Evolutionary conservation across 2,329 filamentous ascomycete species (phyloP).

Genomic region (Penicillium brasilianum): DNA sequence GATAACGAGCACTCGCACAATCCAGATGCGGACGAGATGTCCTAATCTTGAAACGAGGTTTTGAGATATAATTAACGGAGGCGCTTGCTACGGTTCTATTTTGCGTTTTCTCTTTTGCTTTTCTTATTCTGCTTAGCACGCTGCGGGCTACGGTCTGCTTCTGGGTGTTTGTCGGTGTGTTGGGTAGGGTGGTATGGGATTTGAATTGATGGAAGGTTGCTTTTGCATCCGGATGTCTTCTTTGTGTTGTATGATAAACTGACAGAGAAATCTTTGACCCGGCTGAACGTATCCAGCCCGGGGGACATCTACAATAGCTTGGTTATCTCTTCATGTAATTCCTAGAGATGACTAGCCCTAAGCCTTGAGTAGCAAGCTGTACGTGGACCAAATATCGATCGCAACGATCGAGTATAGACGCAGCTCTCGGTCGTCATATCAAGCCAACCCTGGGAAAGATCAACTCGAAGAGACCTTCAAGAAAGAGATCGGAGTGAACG

Average conservation of each 20-base stretch:
- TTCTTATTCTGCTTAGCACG: constrained; percentile 9
- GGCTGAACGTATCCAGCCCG: neutral
- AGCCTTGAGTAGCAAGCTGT: no score
- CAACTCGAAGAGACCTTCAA: neutral
- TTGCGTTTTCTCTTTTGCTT: constrained; percentile 11
- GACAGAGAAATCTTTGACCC: constrained; percentile 12
- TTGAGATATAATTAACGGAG: constrained; percentile 15
- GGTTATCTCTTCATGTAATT: neutral
- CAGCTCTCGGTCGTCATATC: no score
- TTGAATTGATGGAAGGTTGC: constrained; percentile 18
- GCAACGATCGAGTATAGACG: neutral
- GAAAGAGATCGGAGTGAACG: no score
- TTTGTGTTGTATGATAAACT: constrained; percentile 20
- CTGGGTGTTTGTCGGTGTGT: constrained; percentile 23
- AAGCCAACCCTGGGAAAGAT: neutral
- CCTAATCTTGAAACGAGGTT: constrained; percentile 27
- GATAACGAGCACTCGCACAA: constrained; percentile 52
- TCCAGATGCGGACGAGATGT: constrained; percentile 48
- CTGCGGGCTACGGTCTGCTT: constrained; percentile 21
- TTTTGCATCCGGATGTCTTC: constrained; percentile 12
- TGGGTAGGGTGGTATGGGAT: constrained; percentile 26
- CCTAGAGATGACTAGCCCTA: no score
- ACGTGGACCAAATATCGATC: no score
- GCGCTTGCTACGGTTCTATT: constrained; percentile 20
- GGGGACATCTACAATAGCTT: neutral